These are phyloP conservation scores for Hortiboletus flavorubellus DNA, from an alignment of 768 basidiomycete species.

Conservation along the genomic window DNA sequence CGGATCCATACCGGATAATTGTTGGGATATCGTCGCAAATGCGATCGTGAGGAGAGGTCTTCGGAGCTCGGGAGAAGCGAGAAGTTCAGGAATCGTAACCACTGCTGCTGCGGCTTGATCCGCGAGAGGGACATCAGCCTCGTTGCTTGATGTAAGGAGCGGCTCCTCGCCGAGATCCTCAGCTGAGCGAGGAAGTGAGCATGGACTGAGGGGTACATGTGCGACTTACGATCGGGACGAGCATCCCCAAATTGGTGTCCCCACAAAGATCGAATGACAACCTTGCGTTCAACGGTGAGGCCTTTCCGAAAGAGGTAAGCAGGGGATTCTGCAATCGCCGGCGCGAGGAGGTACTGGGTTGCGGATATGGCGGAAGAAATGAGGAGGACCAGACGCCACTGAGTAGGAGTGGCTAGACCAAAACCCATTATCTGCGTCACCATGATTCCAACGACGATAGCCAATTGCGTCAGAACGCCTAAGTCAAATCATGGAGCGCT, in stretches of 20 bases:
- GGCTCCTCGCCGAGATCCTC: slow-evolving; percentile 28
- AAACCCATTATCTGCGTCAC: slow-evolving; percentile 79
- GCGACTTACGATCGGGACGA: slow-evolving; percentile 24
- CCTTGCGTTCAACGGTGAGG: slow-evolving; percentile 46
- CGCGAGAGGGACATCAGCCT: slow-evolving; percentile 13
- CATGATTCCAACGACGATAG: slow-evolving; percentile 84
- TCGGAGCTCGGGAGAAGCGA: slow-evolving; percentile 51
- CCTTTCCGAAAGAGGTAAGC: slow-evolving; percentile 57
- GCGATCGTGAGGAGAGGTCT: slow-evolving; percentile 63
- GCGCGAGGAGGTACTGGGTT: slow-evolving; percentile 53
- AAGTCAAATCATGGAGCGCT: neutral
- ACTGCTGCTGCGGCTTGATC: slow-evolving; percentile 23
- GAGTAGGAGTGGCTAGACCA: slow-evolving; percentile 56
- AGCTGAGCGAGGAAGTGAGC: slow-evolving; percentile 15
- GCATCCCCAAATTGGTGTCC: slow-evolving; percentile 31
- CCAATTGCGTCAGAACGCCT: slow-evolving; percentile 81
- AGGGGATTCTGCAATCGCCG: slow-evolving; percentile 66
- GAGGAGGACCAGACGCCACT: slow-evolving; percentile 71
- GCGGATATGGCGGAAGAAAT: slow-evolving; percentile 56
- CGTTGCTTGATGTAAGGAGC: slow-evolving; percentile 20
- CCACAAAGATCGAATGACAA: slow-evolving; percentile 53
- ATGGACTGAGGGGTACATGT: neutral
- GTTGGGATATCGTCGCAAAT: slow-evolving; percentile 73
- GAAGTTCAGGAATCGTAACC: slow-evolving; percentile 52
- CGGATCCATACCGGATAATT: slow-evolving; percentile 58